phyloP scores from a whole-genome alignment of 768 basidiomycete genomes.

The Multifurca ochricompacta region DNA sequence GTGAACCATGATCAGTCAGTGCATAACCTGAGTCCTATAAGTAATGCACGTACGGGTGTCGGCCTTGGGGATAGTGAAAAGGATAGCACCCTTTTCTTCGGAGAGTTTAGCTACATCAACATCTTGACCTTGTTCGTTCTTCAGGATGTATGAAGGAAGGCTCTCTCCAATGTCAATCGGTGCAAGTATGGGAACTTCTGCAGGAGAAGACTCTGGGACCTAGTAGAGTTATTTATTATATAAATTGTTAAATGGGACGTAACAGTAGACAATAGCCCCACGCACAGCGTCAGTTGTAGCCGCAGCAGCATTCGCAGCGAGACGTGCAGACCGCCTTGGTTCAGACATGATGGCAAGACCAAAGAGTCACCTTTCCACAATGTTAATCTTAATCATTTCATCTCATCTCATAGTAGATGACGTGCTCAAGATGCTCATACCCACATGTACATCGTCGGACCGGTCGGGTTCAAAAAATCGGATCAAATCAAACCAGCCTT shows the following conservation, averaged over 20 bases:
- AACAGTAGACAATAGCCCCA: not conserved
- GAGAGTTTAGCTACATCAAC: constrained; percentile 58
- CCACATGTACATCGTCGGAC: not conserved
- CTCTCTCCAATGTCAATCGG: constrained; percentile 64
- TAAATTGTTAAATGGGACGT: not conserved
- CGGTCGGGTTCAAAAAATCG: not conserved
- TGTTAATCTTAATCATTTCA: constrained; percentile 7
- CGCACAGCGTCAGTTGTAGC: not conserved
- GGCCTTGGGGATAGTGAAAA: constrained; percentile 81
- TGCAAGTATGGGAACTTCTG: constrained; percentile 4
- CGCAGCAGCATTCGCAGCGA: constrained; percentile 10
- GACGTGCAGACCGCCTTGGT: constrained; percentile 20
- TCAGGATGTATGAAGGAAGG: constrained; percentile 65
- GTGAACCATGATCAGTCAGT: constrained; percentile 1
- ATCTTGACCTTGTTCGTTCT: constrained; percentile 82
- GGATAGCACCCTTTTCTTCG: constrained; percentile 63
- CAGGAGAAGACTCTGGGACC: not conserved
- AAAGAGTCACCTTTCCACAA: not conserved
- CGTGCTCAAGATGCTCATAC: not conserved
- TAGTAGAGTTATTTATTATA: not conserved
- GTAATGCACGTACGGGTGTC: constrained; percentile 62
- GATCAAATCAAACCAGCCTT: not conserved
- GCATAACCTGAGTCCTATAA: not conserved
- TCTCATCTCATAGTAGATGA: constrained; percentile 2
- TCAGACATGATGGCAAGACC: constrained; percentile 12